These are phyloP conservation scores for Cryptosporidium canis DNA, from an alignment of 169 alveolate genomes.

Conservation along the genomic window DNA sequence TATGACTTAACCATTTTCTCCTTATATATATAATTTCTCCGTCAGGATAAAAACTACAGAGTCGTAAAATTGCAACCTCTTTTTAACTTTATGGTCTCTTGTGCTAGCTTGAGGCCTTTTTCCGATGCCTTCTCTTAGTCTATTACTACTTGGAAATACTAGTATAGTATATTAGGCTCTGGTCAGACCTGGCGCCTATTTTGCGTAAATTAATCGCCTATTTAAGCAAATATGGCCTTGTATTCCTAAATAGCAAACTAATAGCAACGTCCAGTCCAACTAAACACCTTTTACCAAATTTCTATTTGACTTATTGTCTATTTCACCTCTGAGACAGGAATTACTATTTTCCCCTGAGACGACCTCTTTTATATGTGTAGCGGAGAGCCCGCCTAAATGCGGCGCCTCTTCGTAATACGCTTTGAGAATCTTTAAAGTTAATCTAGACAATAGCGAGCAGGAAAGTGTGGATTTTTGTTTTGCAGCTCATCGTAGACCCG, in stretches of 20 bases:
- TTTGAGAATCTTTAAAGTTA: too few relatives aligned
- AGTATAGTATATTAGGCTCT: neutral
- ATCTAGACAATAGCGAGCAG: too few relatives aligned
- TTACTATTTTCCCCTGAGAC: neutral
- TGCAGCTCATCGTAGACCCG: too few relatives aligned
- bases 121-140: neutral
- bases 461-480: too few relatives aligned
- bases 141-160: neutral
- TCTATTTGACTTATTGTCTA: neutral
- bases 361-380: neutral
- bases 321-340: conserved; percentile 6
- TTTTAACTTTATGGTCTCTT: neutral
- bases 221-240: neutral
- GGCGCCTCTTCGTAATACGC: neutral
- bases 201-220: neutral
- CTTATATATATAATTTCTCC: conserved; percentile 15
- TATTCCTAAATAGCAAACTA: neutral
- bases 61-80: conserved; percentile 11
- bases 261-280: neutral
- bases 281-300: neutral
- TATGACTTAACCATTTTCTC: conserved; percentile 84
- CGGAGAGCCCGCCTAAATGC: neutral
- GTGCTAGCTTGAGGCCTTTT: neutral
- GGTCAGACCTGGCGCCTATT: neutral
- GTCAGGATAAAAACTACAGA: conserved; percentile 2